A percentile compares a stretch with the other conserved stretches of the same genome.
phyloP scores from a whole-genome alignment of 2,329 filamentous ascomycete species.

The Geosmithia flava region DNA sequence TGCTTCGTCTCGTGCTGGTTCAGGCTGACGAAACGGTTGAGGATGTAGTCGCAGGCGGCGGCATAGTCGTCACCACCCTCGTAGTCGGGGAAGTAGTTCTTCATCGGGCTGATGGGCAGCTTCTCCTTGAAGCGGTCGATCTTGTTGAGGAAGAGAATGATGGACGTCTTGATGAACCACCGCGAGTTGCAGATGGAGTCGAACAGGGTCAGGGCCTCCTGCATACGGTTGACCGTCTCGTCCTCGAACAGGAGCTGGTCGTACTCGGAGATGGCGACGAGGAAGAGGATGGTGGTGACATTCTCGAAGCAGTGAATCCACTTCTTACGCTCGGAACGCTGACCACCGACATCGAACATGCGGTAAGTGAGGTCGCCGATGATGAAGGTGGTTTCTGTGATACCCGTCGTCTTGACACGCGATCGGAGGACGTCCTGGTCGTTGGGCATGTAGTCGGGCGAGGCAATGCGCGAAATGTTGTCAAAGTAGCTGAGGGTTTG shows the following conservation, averaged over 20 bases:
- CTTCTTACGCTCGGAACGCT: constrained; percentile 95
- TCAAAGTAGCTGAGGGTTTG: constrained; percentile 71
- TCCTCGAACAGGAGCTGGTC: constrained; percentile 94
- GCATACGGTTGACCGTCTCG: constrained; percentile 92
- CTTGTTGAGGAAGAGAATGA: constrained; percentile 84
- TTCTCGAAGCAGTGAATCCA: constrained; percentile 99
- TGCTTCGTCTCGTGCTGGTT: constrained; percentile 99
- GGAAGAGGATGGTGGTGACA: constrained; percentile 90
- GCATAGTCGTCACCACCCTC: constrained; percentile 94
- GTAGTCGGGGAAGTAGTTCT: constrained; percentile 82
- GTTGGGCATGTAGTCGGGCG: constrained; percentile 86
- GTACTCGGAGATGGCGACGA: constrained; percentile 95
- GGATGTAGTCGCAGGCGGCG: constrained; percentile 94
- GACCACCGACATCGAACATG: constrained; percentile 96
- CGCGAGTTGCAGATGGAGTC: constrained; percentile 81
- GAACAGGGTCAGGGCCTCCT: constrained; percentile 76
- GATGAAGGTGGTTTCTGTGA: constrained; percentile 92
- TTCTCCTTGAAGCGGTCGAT: constrained; percentile 85
- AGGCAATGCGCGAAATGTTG: constrained; percentile 81
- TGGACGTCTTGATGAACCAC: constrained; percentile 85
- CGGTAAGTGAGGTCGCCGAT: constrained; percentile 90
- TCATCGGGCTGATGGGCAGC: constrained; percentile 70
- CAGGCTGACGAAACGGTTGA: constrained; percentile 94
- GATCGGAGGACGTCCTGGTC: constrained; percentile 92
- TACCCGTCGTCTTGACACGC: constrained; percentile 95